phyloP scores from a whole-genome alignment of 805 yeast species.

The Diddensiella santjacobensis region DNA sequence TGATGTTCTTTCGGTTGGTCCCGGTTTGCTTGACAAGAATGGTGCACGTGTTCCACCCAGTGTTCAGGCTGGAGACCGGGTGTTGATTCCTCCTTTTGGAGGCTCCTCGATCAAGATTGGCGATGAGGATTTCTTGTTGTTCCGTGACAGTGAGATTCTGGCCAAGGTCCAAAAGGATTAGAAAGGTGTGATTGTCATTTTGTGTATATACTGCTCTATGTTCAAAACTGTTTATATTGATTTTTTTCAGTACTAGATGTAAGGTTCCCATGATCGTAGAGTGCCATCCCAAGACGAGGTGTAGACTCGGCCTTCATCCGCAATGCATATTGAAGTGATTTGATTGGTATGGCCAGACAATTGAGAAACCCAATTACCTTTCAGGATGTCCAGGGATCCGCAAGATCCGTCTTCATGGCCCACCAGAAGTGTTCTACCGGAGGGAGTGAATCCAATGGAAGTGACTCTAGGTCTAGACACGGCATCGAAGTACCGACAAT shows the following conservation, averaged over 20 bases:
- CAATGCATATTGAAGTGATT: constrained; percentile 39
- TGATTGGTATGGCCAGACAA: constrained; percentile 63
- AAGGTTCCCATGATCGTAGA: constrained; percentile 32
- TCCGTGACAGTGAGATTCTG: constrained; percentile 91
- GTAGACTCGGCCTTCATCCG: constrained; percentile 66
- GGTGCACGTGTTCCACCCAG: constrained; percentile 71
- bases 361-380: constrained; percentile 59
- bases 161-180: constrained; percentile 76
- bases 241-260: neutral
- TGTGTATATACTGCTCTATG: constrained; percentile 2
- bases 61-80: constrained; percentile 88
- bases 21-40: constrained; percentile 73
- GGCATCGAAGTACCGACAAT: constrained; percentile 26
- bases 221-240: neutral
- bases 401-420: constrained; percentile 76
- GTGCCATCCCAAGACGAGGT: constrained; percentile 82
- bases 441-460: constrained; percentile 65
- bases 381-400: constrained; percentile 71
- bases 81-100: constrained; percentile 90
- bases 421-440: constrained; percentile 71
- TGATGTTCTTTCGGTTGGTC: constrained; percentile 90
- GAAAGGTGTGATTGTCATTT: constrained; percentile 6
- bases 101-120: constrained; percentile 87
- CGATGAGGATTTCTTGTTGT: constrained; percentile 66
- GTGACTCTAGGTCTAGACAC: neutral